These are phyloP conservation scores for Myxozyma lipomycoides DNA, from an alignment of 805 yeast genomes.

Conservation along the genomic window DNA sequence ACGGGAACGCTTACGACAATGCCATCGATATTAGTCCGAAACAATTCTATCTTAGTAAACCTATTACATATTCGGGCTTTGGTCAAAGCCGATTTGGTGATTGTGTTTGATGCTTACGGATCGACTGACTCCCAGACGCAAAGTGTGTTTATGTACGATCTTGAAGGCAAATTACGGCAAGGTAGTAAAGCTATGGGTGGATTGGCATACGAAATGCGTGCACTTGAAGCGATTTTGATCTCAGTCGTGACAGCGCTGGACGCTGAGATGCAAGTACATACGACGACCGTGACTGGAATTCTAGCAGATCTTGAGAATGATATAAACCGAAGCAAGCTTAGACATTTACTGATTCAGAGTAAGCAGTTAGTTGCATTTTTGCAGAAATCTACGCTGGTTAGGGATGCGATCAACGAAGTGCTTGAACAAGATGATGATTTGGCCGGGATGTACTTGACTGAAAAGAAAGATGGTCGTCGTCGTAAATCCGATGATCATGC, in stretches of 20 bases:
- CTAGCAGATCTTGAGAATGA: slow-evolving; percentile 74
- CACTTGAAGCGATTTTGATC: slow-evolving; percentile 79
- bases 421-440: slow-evolving; percentile 85
- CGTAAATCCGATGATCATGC: slow-evolving; percentile 53
- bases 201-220: slow-evolving; percentile 85
- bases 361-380: slow-evolving; percentile 79
- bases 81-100: slow-evolving; percentile 71
- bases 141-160: slow-evolving; percentile 74
- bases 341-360: slow-evolving; percentile 75
- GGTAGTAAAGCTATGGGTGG: slow-evolving; percentile 39
- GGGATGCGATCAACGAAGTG: slow-evolving; percentile 80
- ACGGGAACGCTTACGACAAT: slow-evolving; percentile 76
- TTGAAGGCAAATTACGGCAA: slow-evolving; percentile 61
- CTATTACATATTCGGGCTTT: slow-evolving; percentile 85
- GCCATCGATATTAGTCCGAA: slow-evolving; percentile 80
- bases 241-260: slow-evolving; percentile 73
- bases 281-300: slow-evolving; percentile 68
- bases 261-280: slow-evolving; percentile 82
- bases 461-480: slow-evolving; percentile 45
- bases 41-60: slow-evolving; percentile 72
- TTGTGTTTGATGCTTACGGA: slow-evolving; percentile 71
- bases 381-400: slow-evolving; percentile 74
- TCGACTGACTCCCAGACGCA: slow-evolving; percentile 58
- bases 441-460: slow-evolving; percentile 75
- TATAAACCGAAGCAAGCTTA: slow-evolving; percentile 72